phyloP scores from a whole-genome alignment of 306 rosid genomes.

The Rosa lucieae region DNA sequence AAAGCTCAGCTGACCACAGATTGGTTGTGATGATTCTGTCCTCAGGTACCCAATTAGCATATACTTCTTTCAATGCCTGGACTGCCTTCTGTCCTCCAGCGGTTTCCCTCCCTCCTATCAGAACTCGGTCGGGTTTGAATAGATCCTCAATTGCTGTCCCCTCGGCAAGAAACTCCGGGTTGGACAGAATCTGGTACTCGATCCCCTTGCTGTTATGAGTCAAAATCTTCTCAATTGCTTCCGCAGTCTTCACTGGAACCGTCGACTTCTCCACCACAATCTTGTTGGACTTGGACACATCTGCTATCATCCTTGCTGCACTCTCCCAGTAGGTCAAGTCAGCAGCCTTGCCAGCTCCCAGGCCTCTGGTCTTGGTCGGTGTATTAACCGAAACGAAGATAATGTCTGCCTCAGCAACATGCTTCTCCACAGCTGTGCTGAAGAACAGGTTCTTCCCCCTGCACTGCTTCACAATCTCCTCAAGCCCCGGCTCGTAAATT shows the following conservation, averaged over 20 bases:
- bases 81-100: conserved; percentile 57
- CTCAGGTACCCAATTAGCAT: conserved; percentile 72
- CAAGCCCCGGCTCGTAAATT: conserved; percentile 79
- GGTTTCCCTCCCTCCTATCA: conserved; percentile 71
- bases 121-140: conserved; percentile 65
- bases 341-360: conserved; percentile 86
- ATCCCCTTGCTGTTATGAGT: conserved; percentile 57
- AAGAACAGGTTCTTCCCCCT: conserved; percentile 72
- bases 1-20: conserved; percentile 79
- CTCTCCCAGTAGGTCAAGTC: conserved; percentile 90
- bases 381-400: conserved; percentile 78
- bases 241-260: conserved; percentile 83
- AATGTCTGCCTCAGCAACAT: conserved; percentile 70
- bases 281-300: conserved; percentile 60
- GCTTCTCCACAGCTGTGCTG: conserved; percentile 74
- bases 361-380: conserved; percentile 66
- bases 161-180: conserved; percentile 86
- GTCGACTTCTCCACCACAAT: conserved; percentile 89
- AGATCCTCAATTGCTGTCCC: conserved; percentile 83
- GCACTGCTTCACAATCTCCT: conserved; percentile 65
- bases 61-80: conserved; percentile 55
- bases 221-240: conserved; percentile 67
- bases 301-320: conserved; percentile 78
- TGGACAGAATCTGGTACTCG: conserved; percentile 65
- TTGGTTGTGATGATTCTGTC: conserved; percentile 71